Evolutionary conservation across 441 rosid genomes (phyloP), one percentile per base, ranked within the genome.

Genomic region (Mallotus japonicus): DNA sequence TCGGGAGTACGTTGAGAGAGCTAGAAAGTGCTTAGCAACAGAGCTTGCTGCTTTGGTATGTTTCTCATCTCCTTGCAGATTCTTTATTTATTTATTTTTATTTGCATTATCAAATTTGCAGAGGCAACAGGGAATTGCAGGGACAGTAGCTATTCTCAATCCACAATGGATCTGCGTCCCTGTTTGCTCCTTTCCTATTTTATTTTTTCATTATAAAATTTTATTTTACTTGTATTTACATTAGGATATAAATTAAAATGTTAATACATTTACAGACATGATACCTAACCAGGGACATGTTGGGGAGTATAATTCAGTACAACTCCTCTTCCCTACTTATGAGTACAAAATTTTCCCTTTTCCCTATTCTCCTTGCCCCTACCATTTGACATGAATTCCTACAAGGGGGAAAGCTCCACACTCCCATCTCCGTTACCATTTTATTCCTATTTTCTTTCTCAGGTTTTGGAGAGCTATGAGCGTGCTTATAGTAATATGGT

Each of bases 11-110:
- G 97, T 96, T 65, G 99, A 96, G 81, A 88, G 98, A 82, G 98
- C 99, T 68, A 84, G 99, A 81, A 94, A 92, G 82, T 96, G 94
- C 85, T 89, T 96, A 75, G 99, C 99, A 71, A 96, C 99, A 6
- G 99, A 96, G 82, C 99, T 96, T 84, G 99, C 99, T 79, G 99
- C 99, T 67, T 85, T 96, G 98, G 99, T 96, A 73, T 75, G 88
- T 85, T 72, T 68, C 70, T 63, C 16, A 66, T 54, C 59, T 70
- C 34, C 24, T 22, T 37, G 3, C 16, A 60, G 34, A 16, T 65
- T 53, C 42, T 60, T 61, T 42, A 28, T 28, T 28, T 28, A 28
- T 28, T 28, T 28, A 28, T 28, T 28, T 28, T 28, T 28, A 28
- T 28, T 28, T 28, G 32, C 32, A 28, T 28, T 28, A 28, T 28